Conservation (phyloP, 2,329 filamentous ascomycete species). For the Trichoderma afroharzianum region DNA sequence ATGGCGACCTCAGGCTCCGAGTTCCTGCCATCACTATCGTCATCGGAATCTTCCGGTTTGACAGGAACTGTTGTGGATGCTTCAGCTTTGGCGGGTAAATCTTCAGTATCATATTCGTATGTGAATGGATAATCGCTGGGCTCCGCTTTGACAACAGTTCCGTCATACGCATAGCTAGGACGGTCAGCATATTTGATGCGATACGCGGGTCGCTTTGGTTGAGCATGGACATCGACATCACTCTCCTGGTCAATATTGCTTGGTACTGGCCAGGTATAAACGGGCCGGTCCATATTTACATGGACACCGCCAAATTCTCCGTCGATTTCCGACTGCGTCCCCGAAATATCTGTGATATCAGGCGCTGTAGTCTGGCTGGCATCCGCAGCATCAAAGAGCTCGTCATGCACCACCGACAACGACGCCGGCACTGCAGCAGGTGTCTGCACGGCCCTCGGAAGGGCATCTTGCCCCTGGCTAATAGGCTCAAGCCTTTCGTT, state of each 20-base stretch:
- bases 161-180: neutral
- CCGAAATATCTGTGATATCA: conserved; percentile 12
- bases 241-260: neutral
- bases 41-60: neutral
- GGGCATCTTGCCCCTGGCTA: conserved; percentile 39
- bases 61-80: neutral
- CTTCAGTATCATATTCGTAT: neutral
- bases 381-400: conserved; percentile 22
- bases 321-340: neutral
- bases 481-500: conserved; percentile 51
- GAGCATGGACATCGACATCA: neutral
- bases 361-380: conserved; percentile 19
- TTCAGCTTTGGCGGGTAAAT: neutral
- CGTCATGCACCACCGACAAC: neutral
- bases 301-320: neutral
- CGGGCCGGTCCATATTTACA: neutral
- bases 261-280: neutral
- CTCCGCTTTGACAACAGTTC: neutral
- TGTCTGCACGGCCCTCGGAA: conserved; percentile 41
- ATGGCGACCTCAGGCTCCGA: conserved; percentile 43
- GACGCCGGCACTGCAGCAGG: conserved; percentile 30
- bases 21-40: conserved; percentile 4
- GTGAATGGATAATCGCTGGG: neutral
- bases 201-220: neutral
- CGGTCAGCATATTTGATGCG: neutral